These are phyloP conservation scores for Penicillium rolfsii DNA, from an alignment of 2,329 filamentous ascomycete genomes.

Conservation along the genomic window DNA sequence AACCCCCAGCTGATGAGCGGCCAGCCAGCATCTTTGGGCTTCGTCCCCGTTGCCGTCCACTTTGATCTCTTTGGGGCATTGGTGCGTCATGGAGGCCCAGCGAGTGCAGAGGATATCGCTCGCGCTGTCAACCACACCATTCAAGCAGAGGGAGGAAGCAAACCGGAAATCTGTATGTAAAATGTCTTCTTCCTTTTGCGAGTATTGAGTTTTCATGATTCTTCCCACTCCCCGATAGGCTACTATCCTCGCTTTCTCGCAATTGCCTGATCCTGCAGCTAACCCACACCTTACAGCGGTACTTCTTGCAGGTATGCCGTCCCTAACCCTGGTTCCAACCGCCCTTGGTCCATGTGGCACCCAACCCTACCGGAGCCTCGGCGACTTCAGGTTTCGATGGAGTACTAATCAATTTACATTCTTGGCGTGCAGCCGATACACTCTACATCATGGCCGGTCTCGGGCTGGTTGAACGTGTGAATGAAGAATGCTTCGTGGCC, in stretches of 20 bases:
- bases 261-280: background rate
- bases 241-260: no score
- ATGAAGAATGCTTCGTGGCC: conserved; percentile 36
- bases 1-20: conserved; percentile 1
- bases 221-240: background rate
- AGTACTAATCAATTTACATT: background rate
- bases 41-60: conserved; percentile 42
- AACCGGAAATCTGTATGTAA: conserved; percentile 31
- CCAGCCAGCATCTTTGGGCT: conserved; percentile 42
- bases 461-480: conserved; percentile 38
- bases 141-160: conserved; percentile 13
- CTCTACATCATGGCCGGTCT: conserved; percentile 44
- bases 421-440: conserved; percentile 36
- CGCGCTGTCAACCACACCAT: conserved; percentile 25
- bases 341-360: conserved; percentile 1
- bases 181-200: background rate
- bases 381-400: background rate
- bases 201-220: background rate
- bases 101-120: conserved; percentile 35
- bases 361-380: background rate
- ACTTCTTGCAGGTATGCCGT: conserved; percentile 9
- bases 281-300: background rate
- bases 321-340: background rate
- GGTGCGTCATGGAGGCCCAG: conserved; percentile 29
- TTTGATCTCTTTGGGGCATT: conserved; percentile 40